Evolutionary conservation across 257 asterid genomes (phyloP).

Genomic region (Solanum lycopersicoides): DNA sequence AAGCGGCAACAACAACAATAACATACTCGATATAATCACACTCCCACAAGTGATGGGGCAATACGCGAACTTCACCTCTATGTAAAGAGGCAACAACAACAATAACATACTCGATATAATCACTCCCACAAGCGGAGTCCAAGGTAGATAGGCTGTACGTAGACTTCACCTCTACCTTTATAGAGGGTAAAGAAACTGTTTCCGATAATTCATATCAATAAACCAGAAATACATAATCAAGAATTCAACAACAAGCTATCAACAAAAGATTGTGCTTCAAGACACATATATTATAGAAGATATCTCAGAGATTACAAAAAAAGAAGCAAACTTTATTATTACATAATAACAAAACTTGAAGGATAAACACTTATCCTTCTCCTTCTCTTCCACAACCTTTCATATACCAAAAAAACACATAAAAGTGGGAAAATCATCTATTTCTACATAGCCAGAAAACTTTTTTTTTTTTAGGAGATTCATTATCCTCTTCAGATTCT

Average conservation of each 20-base stretch:
- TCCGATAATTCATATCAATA: not conserved
- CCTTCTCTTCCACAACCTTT: not conserved
- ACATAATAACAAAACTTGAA: not conserved
- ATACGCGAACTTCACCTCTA: too few species aligned
- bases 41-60: not conserved
- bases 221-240: not conserved
- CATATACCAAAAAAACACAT: not conserved
- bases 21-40: not conserved
- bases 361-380: not conserved
- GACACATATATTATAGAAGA: not conserved
- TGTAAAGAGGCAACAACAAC: not conserved
- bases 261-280: not conserved
- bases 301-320: not conserved
- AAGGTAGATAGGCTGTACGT: too few species aligned
- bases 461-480: not conserved
- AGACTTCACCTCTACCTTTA: not conserved
- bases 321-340: not conserved
- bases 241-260: not conserved
- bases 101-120: not conserved
- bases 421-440: not conserved
- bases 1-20: not conserved
- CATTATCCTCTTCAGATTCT: not conserved
- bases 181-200: not conserved
- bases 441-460: not conserved
- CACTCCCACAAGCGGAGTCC: not conserved